A percentile compares a stretch with the other conserved stretches of the same genome.
Evolutionary conservation across 2,329 filamentous ascomycete genomes (phyloP).

Genomic region (Pseudogymnoascus sp.): DNA sequence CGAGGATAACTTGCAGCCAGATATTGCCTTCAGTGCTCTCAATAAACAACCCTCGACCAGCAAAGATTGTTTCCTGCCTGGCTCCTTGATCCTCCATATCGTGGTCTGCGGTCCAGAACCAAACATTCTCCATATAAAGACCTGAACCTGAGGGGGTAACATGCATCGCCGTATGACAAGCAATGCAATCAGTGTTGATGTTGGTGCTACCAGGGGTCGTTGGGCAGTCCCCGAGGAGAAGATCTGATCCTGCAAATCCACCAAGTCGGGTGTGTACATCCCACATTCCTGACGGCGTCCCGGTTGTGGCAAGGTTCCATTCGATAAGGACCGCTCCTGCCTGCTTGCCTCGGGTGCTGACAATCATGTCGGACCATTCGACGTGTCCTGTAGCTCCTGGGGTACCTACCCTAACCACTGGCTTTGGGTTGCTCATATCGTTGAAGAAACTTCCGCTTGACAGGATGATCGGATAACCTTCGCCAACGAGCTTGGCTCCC

Average conservation of each 20-base stretch:
- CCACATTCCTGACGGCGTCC: constrained; percentile 52
- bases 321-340: constrained; percentile 56
- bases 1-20: constrained; percentile 40
- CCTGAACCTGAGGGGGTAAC: constrained; percentile 34
- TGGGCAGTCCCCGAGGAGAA: constrained; percentile 36
- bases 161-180: constrained; percentile 30
- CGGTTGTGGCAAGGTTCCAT: constrained; percentile 48
- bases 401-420: constrained; percentile 44
- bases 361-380: constrained; percentile 55
- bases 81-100: constrained; percentile 31
- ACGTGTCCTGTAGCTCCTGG: constrained; percentile 47
- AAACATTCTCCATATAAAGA: constrained; percentile 40
- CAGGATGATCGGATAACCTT: constrained; percentile 36
- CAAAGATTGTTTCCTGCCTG: constrained; percentile 47
- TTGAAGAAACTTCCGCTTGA: constrained; percentile 36
- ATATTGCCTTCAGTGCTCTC: constrained; percentile 38
- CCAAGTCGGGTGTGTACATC: constrained; percentile 32
- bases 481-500: constrained; percentile 33
- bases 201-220: constrained; percentile 45
- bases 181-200: constrained; percentile 29
- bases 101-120: constrained; percentile 41
- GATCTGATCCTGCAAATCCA: constrained; percentile 41
- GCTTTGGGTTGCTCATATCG: constrained; percentile 35
- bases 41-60: constrained; percentile 39
- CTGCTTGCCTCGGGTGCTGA: constrained; percentile 49